phyloP scores from a whole-genome alignment of 2,329 filamentous ascomycete species.

The Tolypocladium tundrense region DNA sequence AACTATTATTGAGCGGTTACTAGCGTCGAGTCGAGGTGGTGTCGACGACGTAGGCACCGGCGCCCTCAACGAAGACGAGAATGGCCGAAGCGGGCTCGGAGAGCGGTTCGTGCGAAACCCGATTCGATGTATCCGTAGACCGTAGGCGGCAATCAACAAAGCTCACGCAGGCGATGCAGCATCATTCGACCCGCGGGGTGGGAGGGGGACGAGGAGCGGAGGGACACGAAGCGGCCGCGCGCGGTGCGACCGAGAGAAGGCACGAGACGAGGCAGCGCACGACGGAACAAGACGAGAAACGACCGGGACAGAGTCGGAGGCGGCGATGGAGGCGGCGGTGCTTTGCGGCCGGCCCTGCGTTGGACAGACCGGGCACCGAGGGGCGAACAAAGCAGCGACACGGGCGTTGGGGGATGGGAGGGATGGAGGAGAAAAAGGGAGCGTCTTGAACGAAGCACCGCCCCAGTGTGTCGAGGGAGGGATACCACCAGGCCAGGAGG shows the following conservation, averaged over 20 bases:
- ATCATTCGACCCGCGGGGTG: constrained; percentile 2
- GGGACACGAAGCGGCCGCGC: neutral
- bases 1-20: neutral
- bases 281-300: neutral
- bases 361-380: neutral
- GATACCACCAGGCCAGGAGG: neutral
- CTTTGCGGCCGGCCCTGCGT: neutral
- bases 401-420: neutral
- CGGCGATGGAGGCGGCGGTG: neutral
- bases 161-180: constrained; percentile 1
- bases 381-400: neutral
- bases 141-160: constrained; percentile 1
- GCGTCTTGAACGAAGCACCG: neutral
- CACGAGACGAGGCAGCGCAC: neutral
- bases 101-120: neutral
- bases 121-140: neutral
- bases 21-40: neutral
- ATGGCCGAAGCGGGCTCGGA: neutral
- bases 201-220: neutral
- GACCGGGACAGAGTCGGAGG: neutral
- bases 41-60: neutral
- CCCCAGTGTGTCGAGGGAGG: neutral
- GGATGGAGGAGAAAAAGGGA: neutral
- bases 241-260: neutral
- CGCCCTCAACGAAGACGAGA: neutral